Evolutionary conservation across 208 protist species (phyloP), one percentile per base, ranked within the genome.

Genomic region (Endotrypanum monterogeii): DNA sequence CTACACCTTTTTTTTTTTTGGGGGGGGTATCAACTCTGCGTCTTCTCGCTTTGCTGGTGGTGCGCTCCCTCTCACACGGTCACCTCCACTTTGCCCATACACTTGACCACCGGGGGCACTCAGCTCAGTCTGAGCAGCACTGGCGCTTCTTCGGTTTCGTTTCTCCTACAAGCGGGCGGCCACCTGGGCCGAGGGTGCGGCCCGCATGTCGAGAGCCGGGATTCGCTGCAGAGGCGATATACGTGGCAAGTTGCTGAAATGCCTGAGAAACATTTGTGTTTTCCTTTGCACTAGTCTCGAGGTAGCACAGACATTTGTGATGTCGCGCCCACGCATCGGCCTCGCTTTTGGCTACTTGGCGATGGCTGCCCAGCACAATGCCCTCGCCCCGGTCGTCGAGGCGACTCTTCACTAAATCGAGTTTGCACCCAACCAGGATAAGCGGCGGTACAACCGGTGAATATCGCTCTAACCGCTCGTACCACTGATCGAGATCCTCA

Each of bases 201-300:
- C 79, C 60, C 35, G 48, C 54, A 16, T 76, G 71, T 35, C 76
- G 76, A 32, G 74, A 30, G 8, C 74, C 83, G 1, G 78, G 78
- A 58, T 85, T 84, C 30, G 81, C 82, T 44, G 79, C 81, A 16
- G 84, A 79, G 20, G 87, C 78, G 0, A 94, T 78, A 74, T 83
- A 94, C 37, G 92, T 96, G 56, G 89, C 85, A 20, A 96, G 78
- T 56, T 95, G 89, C 79, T 96, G 90, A 68, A 96, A 96, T 2
- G 88, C 90, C 66, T 86, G 85, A 8, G 83, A 85, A 7, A 96
- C 87, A 63, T 96, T 96, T n/a, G 83, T 94, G 77, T 96, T 96
- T 57, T 93, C 87, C 82, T 94, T 96, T 9, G 92, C 89, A 65
- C 92, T 96, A 3, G 92, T 93, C 73, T 96, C 92, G 25, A 96